These are phyloP conservation scores for Fraxinus anomala DNA, from an alignment of 257 asterid species.

Conservation along the genomic window DNA sequence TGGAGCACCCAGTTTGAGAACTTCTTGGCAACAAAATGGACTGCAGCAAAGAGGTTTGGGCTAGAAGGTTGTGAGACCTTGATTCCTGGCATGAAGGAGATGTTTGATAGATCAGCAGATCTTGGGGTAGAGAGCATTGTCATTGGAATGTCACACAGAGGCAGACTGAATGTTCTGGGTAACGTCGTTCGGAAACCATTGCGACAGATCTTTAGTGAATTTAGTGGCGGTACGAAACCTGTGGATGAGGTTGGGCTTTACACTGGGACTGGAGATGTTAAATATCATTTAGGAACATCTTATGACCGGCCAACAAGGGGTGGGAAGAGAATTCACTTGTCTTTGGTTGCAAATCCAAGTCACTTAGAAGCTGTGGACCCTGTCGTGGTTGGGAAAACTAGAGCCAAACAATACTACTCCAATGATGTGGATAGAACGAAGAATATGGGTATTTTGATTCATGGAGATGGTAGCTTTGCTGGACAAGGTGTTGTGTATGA, in stretches of 20 bases:
- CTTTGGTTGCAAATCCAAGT: conserved; percentile 94
- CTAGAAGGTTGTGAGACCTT: conserved; percentile 96
- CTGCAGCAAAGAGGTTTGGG: conserved; percentile 94
- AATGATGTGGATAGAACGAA: conserved; percentile 72
- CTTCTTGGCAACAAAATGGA: conserved; percentile 95
- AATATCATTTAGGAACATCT: conserved; percentile 95
- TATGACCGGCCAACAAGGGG: conserved; percentile 97
- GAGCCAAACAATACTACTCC: conserved; percentile 89
- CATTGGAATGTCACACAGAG: conserved; percentile 97
- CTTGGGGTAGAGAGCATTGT: conserved; percentile 96
- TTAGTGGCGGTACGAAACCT: conserved; percentile 88
- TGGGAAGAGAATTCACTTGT: conserved; percentile 89
- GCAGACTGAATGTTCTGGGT: conserved; percentile 85
- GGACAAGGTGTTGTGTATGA: conserved; percentile 98
- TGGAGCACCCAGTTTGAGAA: conserved; percentile 94
- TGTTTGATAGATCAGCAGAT: conserved; percentile 94
- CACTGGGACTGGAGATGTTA: conserved; percentile 97
- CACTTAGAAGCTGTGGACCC: conserved; percentile 98
- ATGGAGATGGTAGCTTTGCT: conserved; percentile 98
- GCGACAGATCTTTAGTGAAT: conserved; percentile 89
- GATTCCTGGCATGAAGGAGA: conserved; percentile 99
- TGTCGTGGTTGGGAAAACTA: conserved; percentile 86
- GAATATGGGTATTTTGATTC: conserved; percentile 84
- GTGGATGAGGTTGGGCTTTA: conserved; percentile 82
- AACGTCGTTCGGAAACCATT: conserved; percentile 93